phyloP scores from a whole-genome alignment of 345 rosid species.

The Odontarrhena argentea region DNA sequence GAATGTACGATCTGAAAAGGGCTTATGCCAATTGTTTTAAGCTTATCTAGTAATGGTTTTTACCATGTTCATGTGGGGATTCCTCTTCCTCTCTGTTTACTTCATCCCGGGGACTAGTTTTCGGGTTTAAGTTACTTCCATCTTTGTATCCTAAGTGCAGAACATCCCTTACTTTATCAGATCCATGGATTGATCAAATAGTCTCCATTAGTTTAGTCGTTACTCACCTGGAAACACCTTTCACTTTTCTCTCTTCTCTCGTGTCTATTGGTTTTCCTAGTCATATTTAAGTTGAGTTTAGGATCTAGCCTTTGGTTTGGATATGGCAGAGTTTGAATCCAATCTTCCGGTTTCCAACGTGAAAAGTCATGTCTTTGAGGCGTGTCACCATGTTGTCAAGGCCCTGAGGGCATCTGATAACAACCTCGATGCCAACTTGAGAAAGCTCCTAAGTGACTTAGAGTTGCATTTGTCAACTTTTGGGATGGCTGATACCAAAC shows the following conservation, averaged over 20 bases:
- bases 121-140: slow-evolving; percentile 3
- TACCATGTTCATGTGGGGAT: slow-evolving; percentile 49
- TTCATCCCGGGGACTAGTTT: slow-evolving; percentile 40
- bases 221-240: slow-evolving; percentile 19
- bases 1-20: slow-evolving; percentile 16
- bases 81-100: slow-evolving; percentile 45
- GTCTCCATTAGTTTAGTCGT: slow-evolving; percentile 20
- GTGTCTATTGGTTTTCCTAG: not conserved
- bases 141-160: not conserved
- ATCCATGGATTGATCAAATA: slow-evolving; percentile 10
- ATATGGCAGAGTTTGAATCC: slow-evolving; percentile 39
- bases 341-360: slow-evolving; percentile 15
- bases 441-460: slow-evolving; percentile 50
- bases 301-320: slow-evolving; percentile 29
- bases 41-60: slow-evolving; percentile 31
- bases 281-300: slow-evolving; percentile 12
- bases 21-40: slow-evolving; percentile 13
- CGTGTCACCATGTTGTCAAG: slow-evolving; percentile 63
- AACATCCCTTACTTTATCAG: not conserved
- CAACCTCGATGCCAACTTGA: slow-evolving; percentile 54
- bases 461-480: slow-evolving; percentile 55
- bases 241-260: not conserved
- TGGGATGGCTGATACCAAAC: slow-evolving; percentile 38
- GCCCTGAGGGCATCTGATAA: slow-evolving; percentile 67
- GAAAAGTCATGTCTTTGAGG: slow-evolving; percentile 47